Evolutionary conservation across 169 alveolate genomes (phyloP), one percentile per base, ranked within the genome.

Genomic region (Plasmodium blacklocki): DNA sequence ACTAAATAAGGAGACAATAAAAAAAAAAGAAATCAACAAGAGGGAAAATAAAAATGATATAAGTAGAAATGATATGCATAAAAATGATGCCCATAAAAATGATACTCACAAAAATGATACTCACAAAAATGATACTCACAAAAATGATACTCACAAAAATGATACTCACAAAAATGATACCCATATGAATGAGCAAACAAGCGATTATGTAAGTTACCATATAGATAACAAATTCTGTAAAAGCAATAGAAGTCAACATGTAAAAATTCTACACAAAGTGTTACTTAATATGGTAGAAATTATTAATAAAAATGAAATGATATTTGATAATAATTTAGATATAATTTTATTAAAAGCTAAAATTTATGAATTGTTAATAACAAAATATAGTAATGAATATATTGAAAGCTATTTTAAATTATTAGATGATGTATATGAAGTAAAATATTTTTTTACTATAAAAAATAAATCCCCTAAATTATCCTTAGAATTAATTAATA

Each of bases 331-430:
- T 15, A 75, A 86, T 56, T 39, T 86, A 52, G 92, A 86, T 18
- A 23, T 60, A 23, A 86, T 45, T 15, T 64, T 86, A 3, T 59
- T 86, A 75, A 72, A 60, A 50, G 54, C 66, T 4, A 86, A 86
- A 52, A 86, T 86, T 45, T 74, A 73, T 72, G 92, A 86, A 71
- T 63, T 86, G 32, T 64, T 86, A 9, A 8, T 86, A 71, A 86
- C 92, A 50, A 86, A 86, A 73, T 71, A 70, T 29, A 86, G 73
- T 64, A 75, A 52, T 1, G 78, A 71, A 11, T 52, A 18, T 63
- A 59, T 86, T 49, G 47, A 71, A 12, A 23, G n/a, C 1, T 86
- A 86, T 60, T 23, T 71, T 26, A 60, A 70, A 21, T 50, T 58
- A 12, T 39, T 86, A 52, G 7, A 72, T 1, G 26, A 72, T 47